Evolutionary conservation across 805 yeast genomes (phyloP), one percentile per base, ranked within the genome.

Genomic region (Cyberlindnera samutprakarnensis): DNA sequence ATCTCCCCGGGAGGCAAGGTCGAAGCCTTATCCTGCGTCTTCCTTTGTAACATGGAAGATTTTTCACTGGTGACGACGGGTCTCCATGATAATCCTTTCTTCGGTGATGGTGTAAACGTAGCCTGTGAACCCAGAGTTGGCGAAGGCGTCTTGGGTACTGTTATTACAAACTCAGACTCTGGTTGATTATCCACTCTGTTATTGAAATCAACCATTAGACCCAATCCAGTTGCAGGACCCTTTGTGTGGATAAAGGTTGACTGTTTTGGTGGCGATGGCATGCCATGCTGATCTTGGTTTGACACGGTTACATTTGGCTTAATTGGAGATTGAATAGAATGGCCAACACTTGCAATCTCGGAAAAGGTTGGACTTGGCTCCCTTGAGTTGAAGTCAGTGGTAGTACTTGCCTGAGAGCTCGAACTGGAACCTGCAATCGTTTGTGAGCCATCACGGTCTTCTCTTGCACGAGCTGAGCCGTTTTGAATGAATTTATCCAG

Each of bases 1-100:
- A 88, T 72, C 29, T 85, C 81, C 4, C 96, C 96, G 4, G 92
- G 86, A 14, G 95, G 96, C 19, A 88, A 56, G 8, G 87, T 72
- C 2, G 92, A 77, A 26, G 52, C 46, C 44, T 58, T 41, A 38
- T 50, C 45, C 44, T 55, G 40, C 4, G 44, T 37, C 23, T 49
- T 49, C 35, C 46, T 46, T 30, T 43, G 43, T 18, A 29, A 33
- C 23, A 34, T 28, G 2, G 30, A 25, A 13, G 33, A 26, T 10
- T 33, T 34, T 15, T 33, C 35, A 21, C 41, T 42, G n/a, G 41
- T 28, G 12, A 50, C 39, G 4, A 51, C 42, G 12, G 52, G 54
- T 1, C 47, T 46, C 57, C 52, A 49, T 4, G 42, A 37, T 7
- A 40, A 14, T 38, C 45, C 7, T 23, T 35, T 38, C 9, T 32